Evolutionary conservation across 164 flowering plant species (phyloP).

Genomic region (Buxus sempervirens): DNA sequence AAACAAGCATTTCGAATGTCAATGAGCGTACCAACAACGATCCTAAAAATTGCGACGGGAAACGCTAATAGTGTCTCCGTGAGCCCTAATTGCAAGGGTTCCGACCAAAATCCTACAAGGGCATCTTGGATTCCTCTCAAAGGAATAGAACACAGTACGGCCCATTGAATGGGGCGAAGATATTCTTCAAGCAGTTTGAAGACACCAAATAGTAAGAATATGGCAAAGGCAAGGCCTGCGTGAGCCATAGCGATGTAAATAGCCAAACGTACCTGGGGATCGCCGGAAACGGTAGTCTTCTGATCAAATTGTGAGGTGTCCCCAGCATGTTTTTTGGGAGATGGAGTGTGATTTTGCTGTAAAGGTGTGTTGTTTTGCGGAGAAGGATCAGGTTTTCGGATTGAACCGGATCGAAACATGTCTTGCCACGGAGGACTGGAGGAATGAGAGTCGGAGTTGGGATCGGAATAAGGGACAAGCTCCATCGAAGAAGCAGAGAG

Average conservation of each 20-base stretch:
- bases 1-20: slow-evolving; percentile 46
- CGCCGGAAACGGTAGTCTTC: slow-evolving; percentile 29
- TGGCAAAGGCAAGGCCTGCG: slow-evolving; percentile 66
- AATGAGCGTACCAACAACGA: slow-evolving; percentile 48
- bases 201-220: slow-evolving; percentile 55
- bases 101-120: slow-evolving; percentile 78
- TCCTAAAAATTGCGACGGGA: slow-evolving; percentile 68
- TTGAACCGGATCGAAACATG: slow-evolving; percentile 88
- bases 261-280: slow-evolving; percentile 80
- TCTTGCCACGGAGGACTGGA: slow-evolving; percentile 72
- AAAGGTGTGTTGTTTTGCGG: slow-evolving; percentile 22
- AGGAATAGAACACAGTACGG: slow-evolving; percentile 85
- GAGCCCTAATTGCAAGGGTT: slow-evolving; percentile 73
- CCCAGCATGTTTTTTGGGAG: slow-evolving; percentile 14
- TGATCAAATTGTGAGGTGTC: slow-evolving; percentile 2
- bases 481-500: slow-evolving; percentile 39
- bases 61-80: slow-evolving; percentile 81
- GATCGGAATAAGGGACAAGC: slow-evolving; percentile 57
- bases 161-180: slow-evolving; percentile 88
- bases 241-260: slow-evolving; percentile 98
- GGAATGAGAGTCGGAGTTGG: slow-evolving; percentile 25
- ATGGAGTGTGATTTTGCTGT: slow-evolving; percentile 14
- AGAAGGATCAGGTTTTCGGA: slow-evolving; percentile 45
- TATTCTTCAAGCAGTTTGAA: slow-evolving; percentile 65
- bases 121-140: slow-evolving; percentile 76